Evolutionary conservation across 2,329 filamentous ascomycete genomes (phyloP), one percentile per base, ranked within the genome.

Genomic region (Monosporascus sp.): DNA sequence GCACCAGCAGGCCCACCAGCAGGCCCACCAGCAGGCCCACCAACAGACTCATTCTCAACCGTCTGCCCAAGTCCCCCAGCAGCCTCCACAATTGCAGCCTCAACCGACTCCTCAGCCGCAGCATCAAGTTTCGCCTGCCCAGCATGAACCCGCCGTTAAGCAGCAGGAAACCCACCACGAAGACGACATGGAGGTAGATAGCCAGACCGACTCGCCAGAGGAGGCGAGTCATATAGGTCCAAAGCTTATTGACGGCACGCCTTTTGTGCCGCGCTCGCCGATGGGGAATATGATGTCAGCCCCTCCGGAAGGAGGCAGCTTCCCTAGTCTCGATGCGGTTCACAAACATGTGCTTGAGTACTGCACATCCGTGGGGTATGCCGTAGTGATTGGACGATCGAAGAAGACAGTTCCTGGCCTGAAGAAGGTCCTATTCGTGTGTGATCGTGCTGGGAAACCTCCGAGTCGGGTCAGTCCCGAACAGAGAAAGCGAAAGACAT

Each of bases 371-470:
- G 83, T 86, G 44, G 83, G 83, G 47, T 87, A 86, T 65, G 83
- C 83, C 7, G 84, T 86, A 50, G 83, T 87, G 55, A 87, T 87
- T 65, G 83, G 83, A 2, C 75, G 83, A 37, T 86, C 83, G 0
- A 87, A 87, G 66, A 86, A 86, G 71, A 85, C 82, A 1, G 83
- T 86, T 1, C 80, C 83, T 7, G 83, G 83, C 1, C 62, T 87
- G 57, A 87, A 86, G 64, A 87, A 87, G 67, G 83, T 87, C 15
- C 73, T 87, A 11, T 83, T 87, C 56, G 83, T 86, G 18, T 87
- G 83, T 62, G 83, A 87, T 62, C 77, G 83, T 52, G 83, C 83
- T 3, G 83, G 83, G 43, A 84, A 84, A 60, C 81, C 81, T 2
- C 81, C 81, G 3, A 80, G 74, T 51, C 77, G 81, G 6, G 82